A percentile compares a stretch with the other conserved stretches of the same genome.
Evolutionary conservation across 192 early-diverging fungal species (phyloP).

Genomic region (Backusella psychrophila): DNA sequence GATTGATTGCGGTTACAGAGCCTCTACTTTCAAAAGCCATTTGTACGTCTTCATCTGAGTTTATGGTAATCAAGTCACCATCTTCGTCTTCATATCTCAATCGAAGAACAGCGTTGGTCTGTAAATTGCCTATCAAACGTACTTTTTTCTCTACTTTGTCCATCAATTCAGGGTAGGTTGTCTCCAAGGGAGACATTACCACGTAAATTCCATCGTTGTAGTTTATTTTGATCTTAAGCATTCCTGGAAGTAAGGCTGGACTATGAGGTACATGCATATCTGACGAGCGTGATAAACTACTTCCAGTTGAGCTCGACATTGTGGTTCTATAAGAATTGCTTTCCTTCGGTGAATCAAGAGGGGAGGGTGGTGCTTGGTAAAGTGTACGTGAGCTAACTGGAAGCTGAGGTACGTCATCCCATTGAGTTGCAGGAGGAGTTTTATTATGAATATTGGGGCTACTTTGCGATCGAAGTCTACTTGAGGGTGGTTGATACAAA

Average conservation of each 20-base stretch:
- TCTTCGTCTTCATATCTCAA: constrained; percentile 95
- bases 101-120: constrained; percentile 55
- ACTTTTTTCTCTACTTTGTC: constrained; percentile 90
- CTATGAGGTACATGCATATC: background rate
- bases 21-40: constrained; percentile 82
- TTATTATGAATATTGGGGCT: constrained; percentile 54
- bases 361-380: constrained; percentile 11
- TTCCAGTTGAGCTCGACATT: constrained; percentile 16
- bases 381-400: constrained; percentile 4
- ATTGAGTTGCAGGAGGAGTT: background rate
- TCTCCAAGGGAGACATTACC: constrained; percentile 78
- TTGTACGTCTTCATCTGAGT: constrained; percentile 87
- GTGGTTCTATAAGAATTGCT: background rate
- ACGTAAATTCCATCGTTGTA: constrained; percentile 88
- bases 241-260: background rate
- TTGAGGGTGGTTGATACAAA: constrained; percentile 27
- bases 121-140: constrained; percentile 67
- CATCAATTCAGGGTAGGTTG: constrained; percentile 74
- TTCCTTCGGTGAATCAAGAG: background rate
- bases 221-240: constrained; percentile 84
- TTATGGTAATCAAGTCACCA: constrained; percentile 84
- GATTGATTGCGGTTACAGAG: constrained; percentile 45
- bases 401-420: background rate
- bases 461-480: constrained; percentile 51
- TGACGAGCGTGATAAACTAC: background rate